Evolutionary conservation across 2,329 filamentous ascomycete species (phyloP).

Genomic region (Thielaviopsis musarum): DNA sequence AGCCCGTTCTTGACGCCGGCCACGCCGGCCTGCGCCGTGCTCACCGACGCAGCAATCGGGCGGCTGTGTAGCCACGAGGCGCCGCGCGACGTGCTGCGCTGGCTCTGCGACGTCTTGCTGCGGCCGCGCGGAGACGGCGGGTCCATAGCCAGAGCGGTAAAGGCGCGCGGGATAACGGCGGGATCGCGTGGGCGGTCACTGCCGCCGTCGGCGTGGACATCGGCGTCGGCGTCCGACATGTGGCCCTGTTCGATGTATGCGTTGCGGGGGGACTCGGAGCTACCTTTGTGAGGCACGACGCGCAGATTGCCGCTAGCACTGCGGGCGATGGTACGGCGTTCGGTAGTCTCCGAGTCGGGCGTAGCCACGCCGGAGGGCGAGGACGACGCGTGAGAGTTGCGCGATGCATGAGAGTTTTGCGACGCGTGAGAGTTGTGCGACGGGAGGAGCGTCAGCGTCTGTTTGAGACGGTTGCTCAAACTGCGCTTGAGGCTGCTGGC

Average conservation of each 20-base stretch:
- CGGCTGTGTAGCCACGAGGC: conserved; percentile 3
- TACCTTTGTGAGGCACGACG: conserved; percentile 37
- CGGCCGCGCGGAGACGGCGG: conserved; percentile 12
- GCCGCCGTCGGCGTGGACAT: not conserved
- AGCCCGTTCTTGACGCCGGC: conserved; percentile 4
- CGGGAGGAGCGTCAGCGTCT: conserved; percentile 45
- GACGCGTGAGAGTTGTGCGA: conserved; percentile 27
- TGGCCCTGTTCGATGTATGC: conserved; percentile 20
- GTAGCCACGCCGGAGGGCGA: conserved; percentile 16
- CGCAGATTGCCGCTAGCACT: conserved; percentile 43
- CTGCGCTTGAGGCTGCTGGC: conserved; percentile 32
- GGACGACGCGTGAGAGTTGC: conserved; percentile 16
- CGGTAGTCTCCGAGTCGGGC: conserved; percentile 22
- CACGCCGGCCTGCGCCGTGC: conserved; percentile 8
- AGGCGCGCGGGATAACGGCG: not conserved
- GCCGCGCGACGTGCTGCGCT: conserved; percentile 1
- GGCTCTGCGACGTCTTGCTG: conserved; percentile 7
- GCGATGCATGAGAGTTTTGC: conserved; percentile 26
- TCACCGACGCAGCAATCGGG: not conserved
- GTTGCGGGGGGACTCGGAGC: conserved; percentile 26
- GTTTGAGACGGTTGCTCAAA: conserved; percentile 36
- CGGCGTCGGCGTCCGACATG: conserved; percentile 13
- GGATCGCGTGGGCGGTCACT: not conserved
- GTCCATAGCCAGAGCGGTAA: not conserved
- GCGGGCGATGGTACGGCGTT: conserved; percentile 41